Conservation (phyloP, 805 yeast species). For the Nadsonia fulvescens region DNA sequence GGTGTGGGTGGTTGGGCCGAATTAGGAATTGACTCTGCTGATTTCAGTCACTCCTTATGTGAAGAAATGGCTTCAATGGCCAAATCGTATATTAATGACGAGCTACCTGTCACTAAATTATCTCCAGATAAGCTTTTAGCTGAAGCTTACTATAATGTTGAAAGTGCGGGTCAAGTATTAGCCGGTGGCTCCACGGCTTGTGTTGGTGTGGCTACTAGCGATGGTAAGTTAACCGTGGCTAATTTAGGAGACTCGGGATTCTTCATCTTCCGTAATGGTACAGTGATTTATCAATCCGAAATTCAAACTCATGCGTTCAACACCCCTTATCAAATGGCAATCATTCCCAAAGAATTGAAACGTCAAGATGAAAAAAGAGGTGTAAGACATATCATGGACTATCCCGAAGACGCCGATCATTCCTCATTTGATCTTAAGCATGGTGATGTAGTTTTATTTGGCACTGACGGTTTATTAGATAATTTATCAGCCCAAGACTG, state of each 20-base stretch:
- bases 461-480: conserved; percentile 89
- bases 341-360: conserved; percentile 52
- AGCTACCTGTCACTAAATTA: conserved; percentile 3
- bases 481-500: conserved; percentile 61
- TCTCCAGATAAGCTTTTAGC: conserved; percentile 33
- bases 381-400: conserved; percentile 44
- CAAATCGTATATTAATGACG: conserved; percentile 9
- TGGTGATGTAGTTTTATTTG: conserved; percentile 65
- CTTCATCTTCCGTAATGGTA: conserved; percentile 55
- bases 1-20: conserved; percentile 98
- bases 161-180: conserved; percentile 38
- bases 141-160: conserved; percentile 37
- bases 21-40: conserved; percentile 77
- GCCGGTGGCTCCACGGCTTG: conserved; percentile 95
- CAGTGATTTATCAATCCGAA: conserved; percentile 44
- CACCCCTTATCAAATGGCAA: conserved; percentile 81
- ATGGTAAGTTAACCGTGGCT: conserved; percentile 40
- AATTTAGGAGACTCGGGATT: conserved; percentile 94
- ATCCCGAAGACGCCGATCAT: conserved; percentile 50
- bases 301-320: conserved; percentile 78
- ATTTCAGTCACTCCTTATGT: conserved; percentile 69
- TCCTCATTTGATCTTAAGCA: conserved; percentile 46
- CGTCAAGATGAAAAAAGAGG: conserved; percentile 20
- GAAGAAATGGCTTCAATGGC: conserved; percentile 29
- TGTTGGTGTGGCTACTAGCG: conserved; percentile 43